Evolutionary conservation across 176 grass and related monocot species (phyloP).

Genomic region (Oryza longistaminata): DNA sequence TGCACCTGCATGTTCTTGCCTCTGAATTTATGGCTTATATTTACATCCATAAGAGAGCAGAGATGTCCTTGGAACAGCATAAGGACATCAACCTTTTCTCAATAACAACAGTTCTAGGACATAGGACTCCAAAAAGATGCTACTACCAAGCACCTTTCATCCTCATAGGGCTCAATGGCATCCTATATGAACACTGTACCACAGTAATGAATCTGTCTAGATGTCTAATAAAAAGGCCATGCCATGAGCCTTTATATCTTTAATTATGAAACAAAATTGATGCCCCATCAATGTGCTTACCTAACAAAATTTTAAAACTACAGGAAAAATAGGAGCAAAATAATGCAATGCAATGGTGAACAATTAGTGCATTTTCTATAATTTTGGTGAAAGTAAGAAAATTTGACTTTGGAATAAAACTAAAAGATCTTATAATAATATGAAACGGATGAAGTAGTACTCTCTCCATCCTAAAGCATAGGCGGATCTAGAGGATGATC

Average conservation of each 20-base stretch:
- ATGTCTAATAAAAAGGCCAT: neutral
- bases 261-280: neutral
- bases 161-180: neutral
- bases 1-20: slow-evolving; percentile 38
- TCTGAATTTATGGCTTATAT: neutral
- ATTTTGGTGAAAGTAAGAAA: no score
- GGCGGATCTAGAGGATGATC: no score
- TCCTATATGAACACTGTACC: neutral
- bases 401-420: no score
- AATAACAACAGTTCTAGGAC: neutral
- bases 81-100: neutral
- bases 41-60: neutral
- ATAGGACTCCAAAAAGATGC: neutral
- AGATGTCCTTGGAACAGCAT: neutral
- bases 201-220: neutral
- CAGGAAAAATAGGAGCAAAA: neutral
- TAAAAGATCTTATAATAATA: no score
- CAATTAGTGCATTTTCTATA: neutral
- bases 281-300: neutral
- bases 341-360: neutral
- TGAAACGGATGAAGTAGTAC: no score
- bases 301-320: neutral
- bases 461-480: no score
- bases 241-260: neutral
- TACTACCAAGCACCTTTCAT: neutral